Base-by-base conservation (phyloP, 2,329 filamentous ascomycete species). In the Neophaeococcomyces mojaviensis region DNA sequence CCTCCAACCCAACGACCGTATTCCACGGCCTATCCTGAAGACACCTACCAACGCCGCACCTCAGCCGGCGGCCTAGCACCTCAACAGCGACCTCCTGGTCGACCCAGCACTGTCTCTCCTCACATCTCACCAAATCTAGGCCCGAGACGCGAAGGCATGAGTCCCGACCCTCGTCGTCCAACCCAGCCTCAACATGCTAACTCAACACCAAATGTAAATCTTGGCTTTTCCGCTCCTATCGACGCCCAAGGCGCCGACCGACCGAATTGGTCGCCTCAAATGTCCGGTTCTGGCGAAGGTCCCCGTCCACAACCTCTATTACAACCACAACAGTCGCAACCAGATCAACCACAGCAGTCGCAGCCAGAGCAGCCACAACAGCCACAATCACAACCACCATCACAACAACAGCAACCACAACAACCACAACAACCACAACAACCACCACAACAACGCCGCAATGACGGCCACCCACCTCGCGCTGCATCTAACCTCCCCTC, bases 171-270 rank as follows among this genome's bases (percentile, higher is more conserved):
- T 51, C 53, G 49, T 38, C 57, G 55, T 28, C 57, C 60, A 38
- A 57, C 58, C 7, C 59, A 58, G 33, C 55, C 61, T 9, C 33
- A 32, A 15, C 41, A 44, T n/a, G 19, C 32, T 3, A 37, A 18
- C 20, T 36, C 41, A 12, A 34, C 33, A 33, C 60, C 68, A 30
- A 63, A 64, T 50, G 50, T 71, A 20, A 69, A 72, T 50, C 67
- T 72, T 51, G 70, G 70, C 20, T 73, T 67, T 49, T 68, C 68
- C 20, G 70, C 70, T 33, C 70, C 70, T 8, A 56, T 66, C 26
- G 68, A 72, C 28, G 58, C 59, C 16, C 58, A 61, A 13, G 63
- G 62, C 39, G 58, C 59, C 22, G 59, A 61, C 36, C 56, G 68
- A 28, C 65, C 66, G 35, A 64, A 63, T 46, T 67, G 65, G 45